These are phyloP conservation scores for Fagus sylvatica DNA, from an alignment of 306 rosid species.

Conservation along the genomic window DNA sequence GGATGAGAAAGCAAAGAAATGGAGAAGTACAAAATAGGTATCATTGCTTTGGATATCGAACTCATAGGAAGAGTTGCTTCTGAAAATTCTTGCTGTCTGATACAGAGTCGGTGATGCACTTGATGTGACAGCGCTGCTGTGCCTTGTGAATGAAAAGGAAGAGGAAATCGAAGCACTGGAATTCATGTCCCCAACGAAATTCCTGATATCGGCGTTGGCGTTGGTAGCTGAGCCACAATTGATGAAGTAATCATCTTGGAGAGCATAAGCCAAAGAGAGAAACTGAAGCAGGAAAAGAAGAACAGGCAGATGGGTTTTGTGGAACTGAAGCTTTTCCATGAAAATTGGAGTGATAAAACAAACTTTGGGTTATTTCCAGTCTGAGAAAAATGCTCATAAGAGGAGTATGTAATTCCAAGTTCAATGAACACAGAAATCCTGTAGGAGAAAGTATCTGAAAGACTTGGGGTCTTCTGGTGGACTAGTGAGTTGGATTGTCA, in stretches of 20 bases:
- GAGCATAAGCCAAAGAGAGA: slow-evolving; percentile 21
- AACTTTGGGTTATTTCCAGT: not conserved
- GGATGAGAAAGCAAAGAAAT: slow-evolving; percentile 41
- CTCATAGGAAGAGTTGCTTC: slow-evolving; percentile 20
- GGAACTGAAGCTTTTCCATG: slow-evolving; percentile 14
- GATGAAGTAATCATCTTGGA: slow-evolving; percentile 36
- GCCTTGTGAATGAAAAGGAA: slow-evolving; percentile 5
- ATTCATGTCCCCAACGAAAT: slow-evolving; percentile 38
- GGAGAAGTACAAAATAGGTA: slow-evolving; percentile 44
- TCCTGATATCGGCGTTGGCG: not conserved
- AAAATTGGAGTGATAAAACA: not conserved
- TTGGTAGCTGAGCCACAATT: slow-evolving; percentile 36
- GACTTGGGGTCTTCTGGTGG: not conserved
- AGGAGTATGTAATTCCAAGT: not conserved
- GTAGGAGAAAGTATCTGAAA: not conserved
- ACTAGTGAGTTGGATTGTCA: not conserved
- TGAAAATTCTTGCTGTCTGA: slow-evolving; percentile 35
- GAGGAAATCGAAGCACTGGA: not conserved
- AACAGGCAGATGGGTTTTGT: not conserved
- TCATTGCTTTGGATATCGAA: slow-evolving; percentile 18
- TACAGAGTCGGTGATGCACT: slow-evolving; percentile 13
- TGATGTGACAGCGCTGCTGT: not conserved
- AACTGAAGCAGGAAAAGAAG: slow-evolving; percentile 13
- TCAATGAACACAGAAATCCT: not conserved
- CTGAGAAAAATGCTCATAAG: not conserved